These are phyloP conservation scores for Parsonsia alboflavescens DNA, from an alignment of 257 asterid species.

Conservation along the genomic window DNA sequence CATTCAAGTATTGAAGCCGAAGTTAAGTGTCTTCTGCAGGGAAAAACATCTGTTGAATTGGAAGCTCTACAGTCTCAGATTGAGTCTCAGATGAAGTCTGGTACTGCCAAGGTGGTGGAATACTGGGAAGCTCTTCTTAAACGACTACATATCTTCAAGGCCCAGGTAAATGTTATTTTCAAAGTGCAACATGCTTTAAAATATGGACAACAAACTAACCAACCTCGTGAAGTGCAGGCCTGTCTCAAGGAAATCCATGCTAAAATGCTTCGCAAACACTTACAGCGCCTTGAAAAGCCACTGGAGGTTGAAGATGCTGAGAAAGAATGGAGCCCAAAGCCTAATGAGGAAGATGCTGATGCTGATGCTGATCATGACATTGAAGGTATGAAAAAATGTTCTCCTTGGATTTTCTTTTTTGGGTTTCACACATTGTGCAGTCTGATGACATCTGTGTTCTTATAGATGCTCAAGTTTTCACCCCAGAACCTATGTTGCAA, in stretches of 20 bases:
- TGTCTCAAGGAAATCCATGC: conserved; percentile 87
- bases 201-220: conserved; percentile 13
- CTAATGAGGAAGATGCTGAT: conserved; percentile 43
- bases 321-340: conserved; percentile 26
- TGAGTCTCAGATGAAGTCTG: conserved; percentile 87
- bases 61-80: conserved; percentile 61
- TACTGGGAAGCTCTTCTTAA: conserved; percentile 93
- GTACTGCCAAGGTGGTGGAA: conserved; percentile 87
- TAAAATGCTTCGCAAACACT: conserved; percentile 66
- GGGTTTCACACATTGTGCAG: conserved; percentile 4
- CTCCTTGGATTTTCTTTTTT: conserved; percentile 11
- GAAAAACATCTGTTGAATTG: conserved; percentile 57
- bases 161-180: conserved; percentile 47
- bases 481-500: conserved; percentile 48
- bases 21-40: conserved; percentile 62
- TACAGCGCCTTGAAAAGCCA: conserved; percentile 59
- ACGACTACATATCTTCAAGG: conserved; percentile 84
- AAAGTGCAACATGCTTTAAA: background rate
- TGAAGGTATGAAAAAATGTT: conserved; percentile 28
- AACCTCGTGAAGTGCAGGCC: conserved; percentile 42
- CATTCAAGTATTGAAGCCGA: conserved; percentile 79
- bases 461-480: conserved; percentile 32
- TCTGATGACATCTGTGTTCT: conserved; percentile 17
- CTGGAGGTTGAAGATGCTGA: conserved; percentile 32
- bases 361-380: conserved; percentile 30